Conservation (phyloP, 306 rosid species). For the barrel medic (Medicago truncatula) region DNA sequence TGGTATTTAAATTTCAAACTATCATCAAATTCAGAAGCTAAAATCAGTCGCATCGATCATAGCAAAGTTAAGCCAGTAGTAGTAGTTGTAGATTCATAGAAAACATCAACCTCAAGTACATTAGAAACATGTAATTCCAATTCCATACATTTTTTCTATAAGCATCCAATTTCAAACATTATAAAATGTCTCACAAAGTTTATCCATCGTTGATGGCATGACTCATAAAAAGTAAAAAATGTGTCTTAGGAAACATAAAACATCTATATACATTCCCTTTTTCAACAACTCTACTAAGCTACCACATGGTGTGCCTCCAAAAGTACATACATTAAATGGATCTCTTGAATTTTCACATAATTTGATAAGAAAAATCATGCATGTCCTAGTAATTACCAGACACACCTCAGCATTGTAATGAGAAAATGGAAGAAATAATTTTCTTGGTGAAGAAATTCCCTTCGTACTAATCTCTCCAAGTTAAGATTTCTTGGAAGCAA, state of each 20-base stretch:
- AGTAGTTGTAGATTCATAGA: no score
- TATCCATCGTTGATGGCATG: no score
- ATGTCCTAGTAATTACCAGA: constrained; percentile 50
- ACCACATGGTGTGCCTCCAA: constrained; percentile 42
- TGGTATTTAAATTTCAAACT: no score
- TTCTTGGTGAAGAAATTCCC: constrained; percentile 54
- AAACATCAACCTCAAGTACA: no score
- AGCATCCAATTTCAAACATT: no score
- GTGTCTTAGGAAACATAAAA: not conserved
- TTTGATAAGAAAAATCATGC: not conserved
- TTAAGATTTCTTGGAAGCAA: constrained; percentile 64
- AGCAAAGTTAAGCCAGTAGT: no score
- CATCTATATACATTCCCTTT: not conserved
- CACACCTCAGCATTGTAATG: constrained; percentile 54
- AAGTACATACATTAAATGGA: constrained; percentile 26
- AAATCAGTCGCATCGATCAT: no score
- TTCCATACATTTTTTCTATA: no score
- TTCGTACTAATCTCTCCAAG: constrained; percentile 57
- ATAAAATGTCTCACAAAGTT: no score
- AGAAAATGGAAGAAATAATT: constrained; percentile 67
- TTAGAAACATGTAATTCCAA: no score
- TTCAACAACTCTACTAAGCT: not conserved
- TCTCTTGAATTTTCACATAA: not conserved
- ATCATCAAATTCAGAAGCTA: no score
- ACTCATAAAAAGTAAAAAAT: not conserved